Evolutionary conservation across 805 yeast genomes (phyloP), one percentile per base, ranked within the genome.

Genomic region (Saccharomycopsis fermentans): DNA sequence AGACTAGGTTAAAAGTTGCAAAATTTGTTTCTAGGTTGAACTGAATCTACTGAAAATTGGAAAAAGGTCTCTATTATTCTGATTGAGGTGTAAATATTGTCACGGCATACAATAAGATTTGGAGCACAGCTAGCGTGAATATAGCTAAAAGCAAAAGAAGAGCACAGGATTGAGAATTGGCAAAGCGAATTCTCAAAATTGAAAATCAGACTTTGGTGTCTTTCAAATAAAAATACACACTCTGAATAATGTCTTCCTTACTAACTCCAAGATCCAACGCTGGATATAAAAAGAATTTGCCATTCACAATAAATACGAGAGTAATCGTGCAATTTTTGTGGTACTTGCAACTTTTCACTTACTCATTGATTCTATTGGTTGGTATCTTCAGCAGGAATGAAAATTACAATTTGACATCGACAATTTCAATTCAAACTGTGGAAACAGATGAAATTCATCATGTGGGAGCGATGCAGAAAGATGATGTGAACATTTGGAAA

Each of bases 201-300:
- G 35, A 32, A 32, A 32, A 9, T 32, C 12, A 32, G n/a, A n/a
- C n/a, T n/a, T n/a, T n/a, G n/a, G n/a, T n/a, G n/a, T n/a, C n/a
- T n/a, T n/a, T n/a, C n/a, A n/a, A n/a, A n/a, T n/a, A n/a, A n/a
- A n/a, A n/a, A n/a, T n/a, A n/a, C n/a, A n/a, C n/a, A n/a, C n/a
- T n/a, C n/a, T n/a, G n/a, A n/a, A 43, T 6, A 2, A 26, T 9
- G 34, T 53, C 34, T 14, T 53, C 50, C 3, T 53, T 53, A 14
- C 26, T 35, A 27, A 43, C 50, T 24, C 59, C 59, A 21, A 53
- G 54, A 34, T 29, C 59, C 26, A 43, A 51, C 11, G 37, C 36
- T 3, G 24, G 27, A 17, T 57, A 57, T 27, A 56, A 56, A 17
- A 48, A 27, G 26, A 35, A 21, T 24, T 39, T 56, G 9, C 58